Conservation (phyloP, 148 eudicot genomes). For the Rheum nobile region DNA sequence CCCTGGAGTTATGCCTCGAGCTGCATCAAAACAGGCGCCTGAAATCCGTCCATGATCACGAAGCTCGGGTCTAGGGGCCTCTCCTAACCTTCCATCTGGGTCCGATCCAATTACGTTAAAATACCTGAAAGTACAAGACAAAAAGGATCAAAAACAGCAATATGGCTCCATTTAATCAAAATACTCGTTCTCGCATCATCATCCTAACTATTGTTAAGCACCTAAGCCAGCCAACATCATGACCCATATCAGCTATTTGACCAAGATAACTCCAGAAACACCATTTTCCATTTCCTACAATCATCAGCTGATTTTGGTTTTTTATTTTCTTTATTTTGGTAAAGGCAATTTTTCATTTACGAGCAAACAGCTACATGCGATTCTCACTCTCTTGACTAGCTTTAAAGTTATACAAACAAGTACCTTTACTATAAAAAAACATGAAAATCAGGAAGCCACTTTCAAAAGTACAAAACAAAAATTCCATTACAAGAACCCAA, state of each 20-base stretch:
- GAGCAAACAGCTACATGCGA: neutral
- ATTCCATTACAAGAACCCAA: neutral
- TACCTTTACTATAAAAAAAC: neutral
- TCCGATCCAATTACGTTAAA: slow-evolving; percentile 97
- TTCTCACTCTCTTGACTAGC: neutral
- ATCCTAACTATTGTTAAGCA: neutral
- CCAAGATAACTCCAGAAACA: neutral
- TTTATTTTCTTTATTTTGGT: neutral
- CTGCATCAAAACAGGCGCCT: slow-evolving; percentile 98
- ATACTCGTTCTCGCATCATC: neutral
- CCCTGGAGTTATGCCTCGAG: slow-evolving; percentile 76
- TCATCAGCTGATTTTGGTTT: neutral
- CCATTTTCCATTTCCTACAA: neutral
- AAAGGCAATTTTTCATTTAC: neutral
- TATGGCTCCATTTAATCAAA: neutral
- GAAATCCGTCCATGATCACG: slow-evolving; percentile 92
- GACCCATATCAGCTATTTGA: neutral
- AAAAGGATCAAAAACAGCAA: neutral
- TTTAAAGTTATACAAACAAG: neutral
- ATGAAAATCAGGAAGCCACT: neutral
- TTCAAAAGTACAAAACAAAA: neutral
- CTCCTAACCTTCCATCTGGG: slow-evolving; percentile 90
- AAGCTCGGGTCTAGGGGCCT: slow-evolving; percentile 92
- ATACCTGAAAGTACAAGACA: slow-evolving; percentile 38
- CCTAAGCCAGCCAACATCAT: neutral